Conservation (phyloP, 2,329 filamentous ascomycete species). For the Thielaviopsis musarum region DNA sequence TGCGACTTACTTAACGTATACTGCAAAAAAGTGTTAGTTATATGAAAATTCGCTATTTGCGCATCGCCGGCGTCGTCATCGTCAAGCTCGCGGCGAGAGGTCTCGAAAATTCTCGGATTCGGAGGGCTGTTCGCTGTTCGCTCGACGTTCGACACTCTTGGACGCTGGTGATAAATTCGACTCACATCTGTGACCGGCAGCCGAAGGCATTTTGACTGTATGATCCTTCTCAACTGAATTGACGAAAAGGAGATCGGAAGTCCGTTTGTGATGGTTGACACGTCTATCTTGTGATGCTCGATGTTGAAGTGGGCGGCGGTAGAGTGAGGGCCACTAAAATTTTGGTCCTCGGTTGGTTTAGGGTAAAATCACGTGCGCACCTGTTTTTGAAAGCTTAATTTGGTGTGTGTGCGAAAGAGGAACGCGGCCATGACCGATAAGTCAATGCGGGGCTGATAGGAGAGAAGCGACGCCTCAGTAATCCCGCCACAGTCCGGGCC, state of each 20-base stretch:
- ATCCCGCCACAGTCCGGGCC: background rate
- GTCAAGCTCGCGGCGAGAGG: background rate
- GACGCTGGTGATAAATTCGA: constrained; percentile 18
- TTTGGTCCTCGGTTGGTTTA: constrained; percentile 13
- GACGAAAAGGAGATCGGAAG: constrained; percentile 21
- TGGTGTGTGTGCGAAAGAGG: constrained; percentile 9
- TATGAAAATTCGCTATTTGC: constrained; percentile 14
- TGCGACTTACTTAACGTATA: constrained; percentile 74
- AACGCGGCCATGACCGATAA: constrained; percentile 5
- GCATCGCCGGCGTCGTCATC: background rate
- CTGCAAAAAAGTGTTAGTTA: constrained; percentile 31
- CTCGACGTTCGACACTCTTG: constrained; percentile 4
- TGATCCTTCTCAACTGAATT: constrained; percentile 24
- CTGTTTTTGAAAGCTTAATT: constrained; percentile 11
- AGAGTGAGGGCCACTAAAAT: constrained; percentile 15
- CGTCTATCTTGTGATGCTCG: constrained; percentile 13
- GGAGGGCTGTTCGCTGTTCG: background rate
- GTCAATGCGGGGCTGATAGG: constrained; percentile 2
- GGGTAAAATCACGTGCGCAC: constrained; percentile 11
- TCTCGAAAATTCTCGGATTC: constrained; percentile 1
- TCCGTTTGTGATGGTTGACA: constrained; percentile 18
- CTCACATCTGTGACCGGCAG: constrained; percentile 80
- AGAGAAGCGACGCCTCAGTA: background rate
- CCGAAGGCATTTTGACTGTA: constrained; percentile 65
- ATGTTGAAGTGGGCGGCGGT: constrained; percentile 12